Evolutionary conservation across 148 eudicot species (phyloP).

Genomic region (Chenopodium formosanum): DNA sequence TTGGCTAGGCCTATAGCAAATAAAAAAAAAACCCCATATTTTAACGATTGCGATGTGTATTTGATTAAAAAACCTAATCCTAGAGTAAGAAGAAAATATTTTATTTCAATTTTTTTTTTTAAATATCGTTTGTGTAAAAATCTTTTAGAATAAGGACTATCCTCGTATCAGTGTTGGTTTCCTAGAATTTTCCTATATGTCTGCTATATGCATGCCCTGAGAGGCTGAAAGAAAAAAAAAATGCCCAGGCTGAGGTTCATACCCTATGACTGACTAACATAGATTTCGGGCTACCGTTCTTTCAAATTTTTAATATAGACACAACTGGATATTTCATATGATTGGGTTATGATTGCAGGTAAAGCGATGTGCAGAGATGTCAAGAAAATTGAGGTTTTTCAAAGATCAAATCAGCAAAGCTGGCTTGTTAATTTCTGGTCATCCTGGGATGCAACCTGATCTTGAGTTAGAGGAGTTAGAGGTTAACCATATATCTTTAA

Average conservation of each 20-base stretch:
- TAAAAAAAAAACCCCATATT: too few species aligned
- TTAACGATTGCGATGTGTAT: too few species aligned
- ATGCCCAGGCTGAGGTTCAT: background rate
- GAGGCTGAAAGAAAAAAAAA: too few species aligned
- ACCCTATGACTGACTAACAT: background rate
- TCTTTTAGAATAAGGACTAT: too few species aligned
- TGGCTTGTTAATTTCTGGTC: slow-evolving; percentile 56
- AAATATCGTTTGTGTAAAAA: too few species aligned
- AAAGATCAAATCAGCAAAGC: slow-evolving; percentile 96
- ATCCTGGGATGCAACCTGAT: slow-evolving; percentile 62
- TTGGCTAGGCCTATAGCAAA: too few species aligned
- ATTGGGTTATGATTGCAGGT: slow-evolving; percentile 49
- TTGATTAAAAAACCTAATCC: too few species aligned
- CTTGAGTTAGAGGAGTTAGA: slow-evolving; percentile 86
- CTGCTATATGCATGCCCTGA: background rate
- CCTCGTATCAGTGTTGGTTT: too few species aligned
- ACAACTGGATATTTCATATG: background rate
- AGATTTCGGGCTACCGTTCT: background rate
- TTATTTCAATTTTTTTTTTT: too few species aligned
- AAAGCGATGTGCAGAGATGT: slow-evolving; percentile 99
- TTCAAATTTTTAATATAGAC: background rate
- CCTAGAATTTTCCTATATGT: too few species aligned
- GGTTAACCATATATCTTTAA: slow-evolving; percentile 38
- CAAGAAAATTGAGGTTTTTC: slow-evolving; percentile 86
- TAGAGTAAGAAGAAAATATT: too few species aligned